A percentile compares a stretch with the other conserved stretches of the same genome.
phyloP scores from a whole-genome alignment of 495 filamentous ascomycete genomes.

The Aspergillus saccharolyticus region DNA sequence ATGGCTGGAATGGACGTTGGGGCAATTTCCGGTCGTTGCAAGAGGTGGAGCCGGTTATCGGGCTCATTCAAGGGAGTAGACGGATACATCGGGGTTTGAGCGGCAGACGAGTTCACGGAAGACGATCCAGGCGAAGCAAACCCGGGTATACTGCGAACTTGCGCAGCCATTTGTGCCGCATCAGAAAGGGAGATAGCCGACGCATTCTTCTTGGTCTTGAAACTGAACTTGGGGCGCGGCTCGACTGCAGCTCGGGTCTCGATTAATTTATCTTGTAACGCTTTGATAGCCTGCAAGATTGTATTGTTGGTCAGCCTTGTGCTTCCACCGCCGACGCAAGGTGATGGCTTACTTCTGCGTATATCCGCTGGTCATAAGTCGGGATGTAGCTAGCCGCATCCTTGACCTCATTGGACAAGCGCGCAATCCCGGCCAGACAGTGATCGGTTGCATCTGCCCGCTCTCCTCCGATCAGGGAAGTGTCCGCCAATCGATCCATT shows the following conservation, averaged over 20 bases:
- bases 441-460: constrained; percentile 62
- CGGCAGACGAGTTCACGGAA: constrained; percentile 46
- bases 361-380: constrained; percentile 71
- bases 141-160: constrained; percentile 38
- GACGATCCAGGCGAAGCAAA: constrained; percentile 41
- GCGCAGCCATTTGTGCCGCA: constrained; percentile 46
- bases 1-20: constrained; percentile 34
- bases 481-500: constrained; percentile 51
- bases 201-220: constrained; percentile 60
- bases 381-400: constrained; percentile 65
- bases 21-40: constrained; percentile 31
- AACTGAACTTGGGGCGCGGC: constrained; percentile 67
- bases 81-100: constrained; percentile 48
- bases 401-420: constrained; percentile 63
- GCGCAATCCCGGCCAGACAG: constrained; percentile 59
- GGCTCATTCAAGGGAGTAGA: constrained; percentile 47
- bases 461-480: constrained; percentile 49
- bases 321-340: background rate
- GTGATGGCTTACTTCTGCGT: constrained; percentile 52
- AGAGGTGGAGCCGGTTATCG: constrained; percentile 25
- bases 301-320: background rate
- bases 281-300: constrained; percentile 61
- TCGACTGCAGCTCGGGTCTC: constrained; percentile 52
- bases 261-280: constrained; percentile 59
- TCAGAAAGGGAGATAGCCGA: constrained; percentile 54